Percentiles rank a stretch among this genome's conserved stretches.
These are phyloP conservation scores for Arabidopsis suecica DNA, from an alignment of 345 rosid genomes.

Conservation along the genomic window DNA sequence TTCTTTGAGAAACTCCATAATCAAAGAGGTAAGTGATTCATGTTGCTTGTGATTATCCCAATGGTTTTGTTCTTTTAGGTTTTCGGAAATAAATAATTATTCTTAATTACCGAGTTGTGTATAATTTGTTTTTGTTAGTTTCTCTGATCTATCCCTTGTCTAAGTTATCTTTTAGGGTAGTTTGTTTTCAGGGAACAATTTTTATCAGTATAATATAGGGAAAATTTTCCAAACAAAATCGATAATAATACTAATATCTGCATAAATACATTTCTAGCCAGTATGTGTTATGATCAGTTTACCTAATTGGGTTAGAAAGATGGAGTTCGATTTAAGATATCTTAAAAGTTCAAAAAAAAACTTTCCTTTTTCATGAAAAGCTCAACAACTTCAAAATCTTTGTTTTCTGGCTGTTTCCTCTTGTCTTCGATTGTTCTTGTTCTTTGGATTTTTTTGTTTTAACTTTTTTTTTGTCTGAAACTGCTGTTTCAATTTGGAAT, in stretches of 20 bases:
- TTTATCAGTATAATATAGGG: neutral
- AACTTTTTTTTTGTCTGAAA: conserved; percentile 13
- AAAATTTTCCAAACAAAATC: neutral
- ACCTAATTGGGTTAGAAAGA: conserved; percentile 34
- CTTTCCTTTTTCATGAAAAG: conserved; percentile 35
- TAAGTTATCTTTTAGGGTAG: neutral
- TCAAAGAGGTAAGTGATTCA: conserved; percentile 28
- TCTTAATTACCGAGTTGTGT: neutral
- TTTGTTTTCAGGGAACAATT: neutral
- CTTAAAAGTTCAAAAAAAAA: conserved; percentile 18
- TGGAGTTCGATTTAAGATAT: conserved; percentile 37
- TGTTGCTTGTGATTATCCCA: conserved; percentile 24
- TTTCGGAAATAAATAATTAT: neutral
- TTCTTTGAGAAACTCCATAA: conserved; percentile 22
- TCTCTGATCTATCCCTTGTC: conserved; percentile 10
- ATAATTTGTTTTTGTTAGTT: neutral
- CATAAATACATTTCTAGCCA: neutral
- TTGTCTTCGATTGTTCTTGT: conserved; percentile 25
- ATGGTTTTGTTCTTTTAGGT: neutral
- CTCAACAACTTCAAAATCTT: conserved; percentile 45
- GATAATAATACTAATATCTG: neutral
- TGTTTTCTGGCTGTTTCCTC: conserved; percentile 33
- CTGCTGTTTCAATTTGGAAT: conserved; percentile 19
- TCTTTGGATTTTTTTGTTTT: neutral
- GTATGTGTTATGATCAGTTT: conserved; percentile 14